Evolutionary conservation across 768 basidiomycete species (phyloP).

Genomic region (Russula ochroleuca): DNA sequence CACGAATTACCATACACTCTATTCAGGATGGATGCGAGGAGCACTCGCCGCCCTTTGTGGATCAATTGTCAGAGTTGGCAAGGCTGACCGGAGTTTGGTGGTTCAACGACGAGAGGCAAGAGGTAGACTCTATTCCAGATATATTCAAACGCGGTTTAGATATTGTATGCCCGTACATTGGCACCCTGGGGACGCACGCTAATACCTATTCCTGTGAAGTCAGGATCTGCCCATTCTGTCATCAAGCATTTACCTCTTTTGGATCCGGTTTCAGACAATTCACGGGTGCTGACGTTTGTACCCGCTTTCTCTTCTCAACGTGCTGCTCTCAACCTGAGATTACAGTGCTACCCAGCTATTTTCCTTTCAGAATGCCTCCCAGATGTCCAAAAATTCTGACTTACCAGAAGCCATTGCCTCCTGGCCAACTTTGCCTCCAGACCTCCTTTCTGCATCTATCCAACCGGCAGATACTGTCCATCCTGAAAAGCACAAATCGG

Average conservation of each 20-base stretch:
- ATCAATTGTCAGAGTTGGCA: constrained; percentile 23
- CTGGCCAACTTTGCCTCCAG: constrained; percentile 65
- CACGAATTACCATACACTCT: constrained; percentile 66
- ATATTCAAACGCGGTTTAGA: constrained; percentile 65
- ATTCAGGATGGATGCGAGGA: constrained; percentile 68
- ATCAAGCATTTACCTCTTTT: constrained; percentile 66
- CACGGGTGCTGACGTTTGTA: constrained; percentile 59
- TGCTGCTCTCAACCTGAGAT: constrained; percentile 3
- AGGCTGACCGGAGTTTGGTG: constrained; percentile 64
- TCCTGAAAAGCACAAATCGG: constrained; percentile 42
- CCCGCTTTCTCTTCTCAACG: constrained; percentile 17
- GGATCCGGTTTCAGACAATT: constrained; percentile 65
- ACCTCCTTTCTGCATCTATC: constrained; percentile 59
- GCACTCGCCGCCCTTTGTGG: constrained; percentile 42
- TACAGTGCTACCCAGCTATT: constrained; percentile 73
- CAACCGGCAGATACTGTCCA: constrained; percentile 39
- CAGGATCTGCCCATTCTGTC: constrained; percentile 72
- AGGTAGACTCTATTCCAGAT: constrained; percentile 55
- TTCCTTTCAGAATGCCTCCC: constrained; percentile 69
- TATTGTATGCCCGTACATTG: constrained; percentile 45
- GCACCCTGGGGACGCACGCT: constrained; percentile 12
- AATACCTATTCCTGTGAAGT: constrained; percentile 42
- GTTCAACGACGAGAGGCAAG: constrained; percentile 51
- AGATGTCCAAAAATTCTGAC: constrained; percentile 42
- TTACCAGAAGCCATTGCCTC: constrained; percentile 56